Base-by-base conservation (phyloP, 306 rosid species). In the Rosa chinensis region DNA sequence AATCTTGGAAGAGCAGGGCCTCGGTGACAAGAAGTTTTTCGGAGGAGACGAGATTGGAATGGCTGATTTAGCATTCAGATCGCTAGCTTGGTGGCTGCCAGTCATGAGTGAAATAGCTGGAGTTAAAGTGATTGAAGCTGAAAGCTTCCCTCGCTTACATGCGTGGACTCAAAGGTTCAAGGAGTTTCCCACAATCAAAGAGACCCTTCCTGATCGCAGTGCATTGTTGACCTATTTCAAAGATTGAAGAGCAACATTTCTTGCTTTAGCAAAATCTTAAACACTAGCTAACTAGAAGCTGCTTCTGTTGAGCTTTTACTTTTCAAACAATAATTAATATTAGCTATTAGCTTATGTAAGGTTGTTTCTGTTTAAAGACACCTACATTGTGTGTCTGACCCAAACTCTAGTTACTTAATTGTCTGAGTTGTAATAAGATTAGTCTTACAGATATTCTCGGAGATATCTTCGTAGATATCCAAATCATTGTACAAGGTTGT, bases 121-220 rank as follows among this genome's bases (percentile, higher is more conserved):
- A 11, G 66, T 75, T 0, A 42, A 75, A 6, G 1, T 23, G 53
- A 18, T 74, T 44, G 49, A 58, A 58, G 55, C 20, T 23, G 12
- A 75, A n/a, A 37, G 10, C 13, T 23, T 75, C 4, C 78, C 78
- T 61, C 55, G 78, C 3, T 21, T 61, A 20, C 39, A 11, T 21
- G 78, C 70, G 23, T 75, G 55, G 70, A 75, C 59, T 75, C 48
- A 58, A n/a, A 59, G 37, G 53, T 75, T 75, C 53, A 59, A 59
- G 55, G 52, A 75, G 8, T 10, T 59, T 2, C 39, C 11, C 45
- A 66, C 63, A 21, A 48, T 66, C 6, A 25, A 83, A 70, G 52
- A 42, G 32, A 67, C 53, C 32, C 70, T 70, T 50, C 70, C 39
- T 20, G 53, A 62, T 69, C 64, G 40, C 67, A 10, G 67, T 62